Percentiles rank a stretch among this genome's conserved stretches.
Evolutionary conservation across 2,329 filamentous ascomycete genomes (phyloP).

Genomic region (Fusarium palustre): DNA sequence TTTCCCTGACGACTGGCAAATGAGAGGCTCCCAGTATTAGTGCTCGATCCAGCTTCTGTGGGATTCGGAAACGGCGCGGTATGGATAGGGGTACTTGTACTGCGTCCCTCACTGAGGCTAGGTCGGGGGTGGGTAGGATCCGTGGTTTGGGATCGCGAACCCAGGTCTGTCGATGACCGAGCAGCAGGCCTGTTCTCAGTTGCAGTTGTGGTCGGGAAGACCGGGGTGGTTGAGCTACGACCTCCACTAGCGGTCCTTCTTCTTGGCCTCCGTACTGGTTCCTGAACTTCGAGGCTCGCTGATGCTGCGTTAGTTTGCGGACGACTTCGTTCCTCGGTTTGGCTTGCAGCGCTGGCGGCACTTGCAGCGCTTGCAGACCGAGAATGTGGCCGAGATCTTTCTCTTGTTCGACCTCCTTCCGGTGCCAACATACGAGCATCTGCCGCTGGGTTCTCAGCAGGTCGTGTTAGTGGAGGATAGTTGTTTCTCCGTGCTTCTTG

Average conservation of each 20-base stretch:
- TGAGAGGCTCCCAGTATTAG: slow-evolving; percentile 47
- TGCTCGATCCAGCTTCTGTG: slow-evolving; percentile 34
- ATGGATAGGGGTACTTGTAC: slow-evolving; percentile 54
- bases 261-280: slow-evolving; percentile 51
- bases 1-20: slow-evolving; percentile 54
- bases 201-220: slow-evolving; percentile 55
- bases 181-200: slow-evolving; percentile 63
- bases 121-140: slow-evolving; percentile 55
- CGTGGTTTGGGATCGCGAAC: slow-evolving; percentile 56
- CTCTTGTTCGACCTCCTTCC: slow-evolving; percentile 45
- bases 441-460: slow-evolving; percentile 34
- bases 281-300: slow-evolving; percentile 50
- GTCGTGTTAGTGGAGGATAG: slow-evolving; percentile 53
- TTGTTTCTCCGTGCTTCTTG: slow-evolving; percentile 61
- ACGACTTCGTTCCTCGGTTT: slow-evolving; percentile 62
- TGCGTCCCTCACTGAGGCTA: slow-evolving; percentile 57
- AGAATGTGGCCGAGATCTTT: slow-evolving; percentile 57
- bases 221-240: slow-evolving; percentile 66
- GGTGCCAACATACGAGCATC: slow-evolving; percentile 49
- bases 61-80: slow-evolving; percentile 42
- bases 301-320: slow-evolving; percentile 56
- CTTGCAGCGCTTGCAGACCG: slow-evolving; percentile 58
- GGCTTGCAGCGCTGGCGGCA: slow-evolving; percentile 57
- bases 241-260: slow-evolving; percentile 65
- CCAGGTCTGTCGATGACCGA: slow-evolving; percentile 75